These are phyloP conservation scores for Angophora floribunda DNA, from an alignment of 345 rosid genomes.

Conservation along the genomic window DNA sequence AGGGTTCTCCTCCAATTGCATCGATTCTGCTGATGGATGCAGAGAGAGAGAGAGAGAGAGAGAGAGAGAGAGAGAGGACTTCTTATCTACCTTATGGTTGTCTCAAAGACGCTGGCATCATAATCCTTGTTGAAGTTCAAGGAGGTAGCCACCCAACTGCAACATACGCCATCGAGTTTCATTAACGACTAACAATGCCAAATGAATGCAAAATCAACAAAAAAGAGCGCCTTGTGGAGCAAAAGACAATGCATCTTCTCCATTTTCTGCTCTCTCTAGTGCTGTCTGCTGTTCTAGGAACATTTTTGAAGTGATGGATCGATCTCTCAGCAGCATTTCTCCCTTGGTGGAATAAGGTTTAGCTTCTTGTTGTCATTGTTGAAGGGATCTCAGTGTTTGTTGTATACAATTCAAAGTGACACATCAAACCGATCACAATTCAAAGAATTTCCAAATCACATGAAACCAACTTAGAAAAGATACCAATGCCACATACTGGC, in stretches of 20 bases:
- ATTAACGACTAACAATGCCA: neutral
- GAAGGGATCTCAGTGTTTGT: neutral
- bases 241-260: neutral
- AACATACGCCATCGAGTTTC: neutral
- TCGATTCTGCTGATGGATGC: neutral
- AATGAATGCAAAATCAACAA: neutral
- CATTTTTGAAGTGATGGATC: neutral
- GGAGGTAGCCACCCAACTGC: conserved; percentile 89
- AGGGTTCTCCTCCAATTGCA: neutral
- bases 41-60: neutral
- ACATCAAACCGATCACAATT: neutral
- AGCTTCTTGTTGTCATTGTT: neutral
- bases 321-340: neutral
- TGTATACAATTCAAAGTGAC: neutral
- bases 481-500: neutral
- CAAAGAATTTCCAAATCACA: neutral
- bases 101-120: conserved; percentile 91
- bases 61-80: neutral
- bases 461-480: neutral
- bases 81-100: conserved; percentile 80
- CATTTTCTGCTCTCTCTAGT: neutral
- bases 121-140: conserved; percentile 81
- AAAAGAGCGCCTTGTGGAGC: neutral
- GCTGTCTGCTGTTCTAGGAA: neutral
- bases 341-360: neutral